Evolutionary conservation across 2,329 filamentous ascomycete species (phyloP).

Genomic region (Claviceps pazoutovae): DNA sequence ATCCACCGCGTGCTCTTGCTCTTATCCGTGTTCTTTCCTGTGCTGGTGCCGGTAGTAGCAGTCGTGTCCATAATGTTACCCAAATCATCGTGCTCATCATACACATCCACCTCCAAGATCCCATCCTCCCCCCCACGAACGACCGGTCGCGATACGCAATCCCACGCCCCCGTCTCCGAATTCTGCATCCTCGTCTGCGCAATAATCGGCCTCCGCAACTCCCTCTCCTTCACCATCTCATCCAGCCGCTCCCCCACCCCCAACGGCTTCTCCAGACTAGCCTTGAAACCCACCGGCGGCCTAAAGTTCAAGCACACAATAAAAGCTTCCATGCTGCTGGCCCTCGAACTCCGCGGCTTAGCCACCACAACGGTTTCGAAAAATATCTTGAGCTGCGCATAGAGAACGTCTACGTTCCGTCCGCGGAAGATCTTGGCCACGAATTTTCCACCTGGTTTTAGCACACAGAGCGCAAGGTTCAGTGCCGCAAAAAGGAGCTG

Average conservation of each 20-base stretch:
- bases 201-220: slow-evolving; percentile 25
- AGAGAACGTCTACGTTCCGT: slow-evolving; percentile 88
- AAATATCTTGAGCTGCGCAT: slow-evolving; percentile 83
- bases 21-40: slow-evolving; percentile 5
- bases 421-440: slow-evolving; percentile 96
- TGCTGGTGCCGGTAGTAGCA: slow-evolving; percentile 20
- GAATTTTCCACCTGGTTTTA: slow-evolving; percentile 87
- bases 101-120: slow-evolving; percentile 34
- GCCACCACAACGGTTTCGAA: slow-evolving; percentile 77
- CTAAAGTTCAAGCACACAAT: slow-evolving; percentile 86
- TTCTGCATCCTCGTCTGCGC: slow-evolving; percentile 33
- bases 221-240: slow-evolving; percentile 31
- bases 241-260: slow-evolving; percentile 46
- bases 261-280: slow-evolving; percentile 62
- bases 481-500: slow-evolving; percentile 90
- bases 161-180: slow-evolving; percentile 29
- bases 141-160: slow-evolving; percentile 11
- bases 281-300: slow-evolving; percentile 61
- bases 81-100: slow-evolving; percentile 23
- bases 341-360: slow-evolving; percentile 87
- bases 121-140: slow-evolving; percentile 17
- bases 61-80: slow-evolving; percentile 16
- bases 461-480: slow-evolving; percentile 82
- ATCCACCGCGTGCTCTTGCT: slow-evolving; percentile 57
- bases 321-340: slow-evolving; percentile 92